A percentile compares a stretch with the other conserved stretches of the same genome.
phyloP scores from a whole-genome alignment of 192 early-diverging fungal species.

The Fimicolochytrium jonesii region DNA sequence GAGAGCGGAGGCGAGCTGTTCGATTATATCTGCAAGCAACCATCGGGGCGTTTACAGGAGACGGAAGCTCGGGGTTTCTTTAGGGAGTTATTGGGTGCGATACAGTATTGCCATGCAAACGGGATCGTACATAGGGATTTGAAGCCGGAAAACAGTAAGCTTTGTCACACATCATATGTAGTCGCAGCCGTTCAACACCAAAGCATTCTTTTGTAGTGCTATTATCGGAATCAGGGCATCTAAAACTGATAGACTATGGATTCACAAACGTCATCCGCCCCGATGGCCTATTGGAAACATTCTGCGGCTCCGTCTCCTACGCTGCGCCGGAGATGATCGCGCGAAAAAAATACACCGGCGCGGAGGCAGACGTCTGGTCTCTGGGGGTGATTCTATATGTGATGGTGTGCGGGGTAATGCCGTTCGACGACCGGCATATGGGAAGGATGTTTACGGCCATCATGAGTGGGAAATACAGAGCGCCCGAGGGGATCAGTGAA shows the following conservation, averaged over 20 bases:
- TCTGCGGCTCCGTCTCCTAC: conserved; percentile 54
- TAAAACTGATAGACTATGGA: conserved; percentile 51
- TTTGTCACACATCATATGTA: too few species aligned
- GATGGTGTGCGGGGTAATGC: conserved; percentile 89
- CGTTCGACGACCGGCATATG: conserved; percentile 97
- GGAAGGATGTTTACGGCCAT: conserved; percentile 38
- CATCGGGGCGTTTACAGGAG: conserved; percentile 50
- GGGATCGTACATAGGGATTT: conserved; percentile 91
- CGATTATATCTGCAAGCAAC: conserved; percentile 36
- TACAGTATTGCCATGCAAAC: conserved; percentile 67
- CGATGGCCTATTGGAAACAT: conserved; percentile 31
- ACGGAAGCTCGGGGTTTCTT: conserved; percentile 56
- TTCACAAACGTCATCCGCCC: conserved; percentile 36
- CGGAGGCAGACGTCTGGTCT: conserved; percentile 97
- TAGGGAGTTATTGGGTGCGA: conserved; percentile 71
- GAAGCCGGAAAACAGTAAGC: conserved; percentile 79
- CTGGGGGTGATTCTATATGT: conserved; percentile 96
- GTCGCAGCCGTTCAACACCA: conserved; percentile 50
- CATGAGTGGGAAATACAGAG: conserved; percentile 30
- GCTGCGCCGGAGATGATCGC: conserved; percentile 68
- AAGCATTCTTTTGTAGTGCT: conserved; percentile 42
- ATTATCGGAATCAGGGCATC: conserved; percentile 29
- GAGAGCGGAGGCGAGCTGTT: conserved; percentile 48
- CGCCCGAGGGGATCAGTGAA: too few species aligned
- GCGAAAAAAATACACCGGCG: conserved; percentile 87